phyloP scores from a whole-genome alignment of 768 basidiomycete genomes.

The Dendrothele bispora region DNA sequence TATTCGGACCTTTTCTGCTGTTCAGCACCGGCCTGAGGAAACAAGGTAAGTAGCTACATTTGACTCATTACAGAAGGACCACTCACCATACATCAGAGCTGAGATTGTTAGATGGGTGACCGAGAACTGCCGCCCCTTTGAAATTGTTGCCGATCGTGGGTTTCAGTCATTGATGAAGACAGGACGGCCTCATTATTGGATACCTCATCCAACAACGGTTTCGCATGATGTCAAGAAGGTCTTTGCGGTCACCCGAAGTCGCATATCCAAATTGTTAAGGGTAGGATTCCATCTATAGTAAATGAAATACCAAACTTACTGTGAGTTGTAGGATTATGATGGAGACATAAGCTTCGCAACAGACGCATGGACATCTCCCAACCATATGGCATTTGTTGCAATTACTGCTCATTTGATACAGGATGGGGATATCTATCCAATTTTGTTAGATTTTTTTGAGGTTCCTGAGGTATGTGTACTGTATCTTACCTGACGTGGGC shows the following conservation, averaged over 20 bases:
- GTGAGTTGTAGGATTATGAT: constrained; percentile 23
- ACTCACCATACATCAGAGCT: constrained; percentile 23
- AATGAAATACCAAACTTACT: not conserved
- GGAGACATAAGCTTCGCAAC: constrained; percentile 31
- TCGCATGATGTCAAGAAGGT: constrained; percentile 28
- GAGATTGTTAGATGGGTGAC: constrained; percentile 35
- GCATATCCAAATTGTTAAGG: constrained; percentile 26
- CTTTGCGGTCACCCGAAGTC: constrained; percentile 17
- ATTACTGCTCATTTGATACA: constrained; percentile 30
- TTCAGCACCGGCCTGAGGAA: too few species aligned
- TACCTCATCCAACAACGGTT: constrained; percentile 33
- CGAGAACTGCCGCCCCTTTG: constrained; percentile 30
- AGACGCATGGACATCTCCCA: constrained; percentile 38
- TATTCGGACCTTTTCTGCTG: too few species aligned
- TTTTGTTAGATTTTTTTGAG: constrained; percentile 38
- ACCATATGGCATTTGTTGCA: constrained; percentile 32
- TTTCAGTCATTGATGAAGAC: constrained; percentile 33
- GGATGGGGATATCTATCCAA: constrained; percentile 23
- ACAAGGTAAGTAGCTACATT: too few species aligned
- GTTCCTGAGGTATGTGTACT: too few species aligned
- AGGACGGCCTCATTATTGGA: constrained; percentile 28
- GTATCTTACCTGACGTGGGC: too few species aligned
- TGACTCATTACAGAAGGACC: too few species aligned
- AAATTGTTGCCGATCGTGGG: constrained; percentile 29
- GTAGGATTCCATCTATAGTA: too few species aligned